These are phyloP conservation scores for Quercus aquifolioides DNA, from an alignment of 306 rosid genomes.

Conservation along the genomic window DNA sequence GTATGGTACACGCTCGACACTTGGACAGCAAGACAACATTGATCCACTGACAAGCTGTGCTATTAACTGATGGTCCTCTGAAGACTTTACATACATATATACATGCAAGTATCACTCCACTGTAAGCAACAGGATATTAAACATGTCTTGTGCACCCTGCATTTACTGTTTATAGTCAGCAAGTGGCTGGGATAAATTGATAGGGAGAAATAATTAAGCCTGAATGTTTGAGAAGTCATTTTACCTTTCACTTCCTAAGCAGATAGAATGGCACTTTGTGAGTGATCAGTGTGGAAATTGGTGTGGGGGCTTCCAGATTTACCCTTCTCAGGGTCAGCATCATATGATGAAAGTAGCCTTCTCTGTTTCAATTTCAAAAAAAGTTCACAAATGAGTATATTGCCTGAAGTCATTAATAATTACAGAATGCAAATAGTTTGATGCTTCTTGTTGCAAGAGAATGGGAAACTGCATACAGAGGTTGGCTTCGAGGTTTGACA, in stretches of 20 bases:
- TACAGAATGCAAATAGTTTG: background rate
- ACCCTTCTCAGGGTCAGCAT: slow-evolving; percentile 29
- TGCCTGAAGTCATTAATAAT: background rate
- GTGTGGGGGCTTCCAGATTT: slow-evolving; percentile 27
- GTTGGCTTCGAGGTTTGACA: background rate
- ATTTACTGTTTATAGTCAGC: background rate
- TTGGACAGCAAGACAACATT: slow-evolving; percentile 14
- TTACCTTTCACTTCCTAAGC: slow-evolving; percentile 30
- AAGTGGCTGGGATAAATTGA: background rate
- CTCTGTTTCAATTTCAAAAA: slow-evolving; percentile 38
- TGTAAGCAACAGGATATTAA: background rate
- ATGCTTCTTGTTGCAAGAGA: background rate
- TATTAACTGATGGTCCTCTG: background rate
- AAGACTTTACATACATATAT: background rate
- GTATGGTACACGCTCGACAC: slow-evolving; percentile 9
- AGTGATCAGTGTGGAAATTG: slow-evolving; percentile 32
- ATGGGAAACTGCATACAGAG: background rate
- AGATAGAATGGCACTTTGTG: slow-evolving; percentile 59
- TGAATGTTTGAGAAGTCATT: background rate
- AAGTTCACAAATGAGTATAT: background rate
- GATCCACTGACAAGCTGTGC: background rate
- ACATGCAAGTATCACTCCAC: background rate
- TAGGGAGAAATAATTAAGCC: background rate
- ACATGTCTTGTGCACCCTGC: background rate
- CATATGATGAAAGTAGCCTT: slow-evolving; percentile 57